phyloP scores from a whole-genome alignment of 768 basidiomycete genomes.

The Pisolithus microcarpus region DNA sequence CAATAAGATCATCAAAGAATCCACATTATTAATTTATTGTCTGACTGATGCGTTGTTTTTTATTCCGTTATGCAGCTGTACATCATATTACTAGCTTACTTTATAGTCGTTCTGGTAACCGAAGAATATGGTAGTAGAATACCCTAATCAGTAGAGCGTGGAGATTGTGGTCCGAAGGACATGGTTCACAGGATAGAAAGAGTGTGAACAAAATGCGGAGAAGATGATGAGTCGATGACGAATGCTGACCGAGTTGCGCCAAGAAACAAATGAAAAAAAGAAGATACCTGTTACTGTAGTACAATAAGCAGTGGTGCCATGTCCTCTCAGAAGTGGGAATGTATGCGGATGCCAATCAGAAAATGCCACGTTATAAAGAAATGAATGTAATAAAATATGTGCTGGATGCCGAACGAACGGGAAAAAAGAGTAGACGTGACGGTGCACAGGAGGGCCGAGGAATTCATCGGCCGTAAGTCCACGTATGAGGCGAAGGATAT shows the following conservation, averaged over 20 bases:
- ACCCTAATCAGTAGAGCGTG: neutral
- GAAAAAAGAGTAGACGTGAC: slow-evolving; percentile 21
- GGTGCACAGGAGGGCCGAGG: slow-evolving; percentile 4
- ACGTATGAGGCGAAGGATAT: slow-evolving; percentile 29
- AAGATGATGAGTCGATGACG: neutral
- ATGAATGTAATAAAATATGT: neutral
- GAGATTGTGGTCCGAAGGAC: neutral
- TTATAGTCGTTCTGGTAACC: neutral
- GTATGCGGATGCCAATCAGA: neutral
- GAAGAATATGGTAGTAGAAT: neutral
- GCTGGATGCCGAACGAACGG: slow-evolving; percentile 7
- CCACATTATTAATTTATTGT: no score
- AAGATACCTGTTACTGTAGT: neutral
- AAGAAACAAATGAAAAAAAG: neutral
- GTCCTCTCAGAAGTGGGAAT: neutral
- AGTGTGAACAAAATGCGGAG: neutral
- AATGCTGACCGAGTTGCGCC: no score
- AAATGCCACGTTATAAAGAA: slow-evolving; percentile 1
- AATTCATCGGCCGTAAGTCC: slow-evolving; percentile 30
- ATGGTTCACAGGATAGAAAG: neutral
- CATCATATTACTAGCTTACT: neutral
- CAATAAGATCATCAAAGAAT: no score
- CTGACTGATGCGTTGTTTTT: neutral
- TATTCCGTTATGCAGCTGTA: slow-evolving; percentile 2
- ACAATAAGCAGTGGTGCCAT: neutral